Conservation (phyloP, 1,139 yeast species). For the Saccharomycopsis hybrid region DNA sequence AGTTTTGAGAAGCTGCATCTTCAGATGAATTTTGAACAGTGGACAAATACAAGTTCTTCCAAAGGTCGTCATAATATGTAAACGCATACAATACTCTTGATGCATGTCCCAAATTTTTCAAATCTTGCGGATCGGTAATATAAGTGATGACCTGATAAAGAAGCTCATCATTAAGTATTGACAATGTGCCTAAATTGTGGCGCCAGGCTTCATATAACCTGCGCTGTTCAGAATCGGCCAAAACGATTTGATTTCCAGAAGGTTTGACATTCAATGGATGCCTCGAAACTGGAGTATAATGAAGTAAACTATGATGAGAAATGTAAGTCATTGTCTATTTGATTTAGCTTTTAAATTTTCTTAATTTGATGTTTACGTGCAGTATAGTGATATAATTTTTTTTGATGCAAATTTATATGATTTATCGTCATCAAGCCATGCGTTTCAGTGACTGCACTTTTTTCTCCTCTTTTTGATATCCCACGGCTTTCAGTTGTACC, state of each 20-base stretch:
- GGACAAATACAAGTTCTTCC: slow-evolving; percentile 55
- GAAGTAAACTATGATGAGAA: too few species aligned
- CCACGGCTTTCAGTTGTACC: too few species aligned
- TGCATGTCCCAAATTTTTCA: slow-evolving; percentile 46
- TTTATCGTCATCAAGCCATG: too few species aligned
- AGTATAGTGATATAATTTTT: too few species aligned
- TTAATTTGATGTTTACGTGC: too few species aligned
- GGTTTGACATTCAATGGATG: slow-evolving; percentile 80
- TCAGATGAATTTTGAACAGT: too few species aligned
- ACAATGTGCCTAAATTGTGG: slow-evolving; percentile 47
- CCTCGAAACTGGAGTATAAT: slow-evolving; percentile 28
- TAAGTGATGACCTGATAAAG: slow-evolving; percentile 41
- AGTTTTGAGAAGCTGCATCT: too few species aligned
- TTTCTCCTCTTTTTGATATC: too few species aligned
- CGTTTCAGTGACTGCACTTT: too few species aligned
- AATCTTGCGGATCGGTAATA: slow-evolving; percentile 40
- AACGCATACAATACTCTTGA: slow-evolving; percentile 70
- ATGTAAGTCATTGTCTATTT: too few species aligned
- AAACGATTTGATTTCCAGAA: slow-evolving; percentile 48
- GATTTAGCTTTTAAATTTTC: too few species aligned
- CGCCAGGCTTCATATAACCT: slow-evolving; percentile 27
- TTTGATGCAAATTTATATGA: too few species aligned
- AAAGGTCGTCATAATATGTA: slow-evolving; percentile 65
- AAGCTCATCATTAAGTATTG: slow-evolving; percentile 52
- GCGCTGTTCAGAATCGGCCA: slow-evolving; percentile 24